phyloP scores from a whole-genome alignment of 192 early-diverging fungal genomes.

The Helicostylum pulchrum region DNA sequence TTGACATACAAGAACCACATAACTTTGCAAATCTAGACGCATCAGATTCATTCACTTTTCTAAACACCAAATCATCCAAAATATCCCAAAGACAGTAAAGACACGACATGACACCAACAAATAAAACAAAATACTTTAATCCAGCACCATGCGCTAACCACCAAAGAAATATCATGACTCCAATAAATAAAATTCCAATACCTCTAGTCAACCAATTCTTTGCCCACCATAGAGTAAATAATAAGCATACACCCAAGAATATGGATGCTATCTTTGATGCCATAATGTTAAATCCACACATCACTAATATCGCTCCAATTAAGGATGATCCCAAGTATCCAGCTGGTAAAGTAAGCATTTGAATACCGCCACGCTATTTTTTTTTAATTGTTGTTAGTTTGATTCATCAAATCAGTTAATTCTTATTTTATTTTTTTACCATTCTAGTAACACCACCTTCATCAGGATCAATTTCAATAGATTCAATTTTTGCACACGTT shows the following conservation, averaged over 20 bases:
- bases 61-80: constrained; percentile 84
- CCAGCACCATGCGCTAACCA: constrained; percentile 70
- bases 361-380: constrained; percentile 67
- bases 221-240: constrained; percentile 85
- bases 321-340: constrained; percentile 89
- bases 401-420: background rate
- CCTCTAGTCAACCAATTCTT: constrained; percentile 82
- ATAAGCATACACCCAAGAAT: constrained; percentile 79
- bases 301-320: constrained; percentile 89
- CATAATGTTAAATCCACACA: constrained; percentile 84
- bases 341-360: constrained; percentile 79
- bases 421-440: constrained; percentile 30
- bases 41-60: constrained; percentile 95
- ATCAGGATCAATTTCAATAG: constrained; percentile 88
- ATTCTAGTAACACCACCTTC: constrained; percentile 87
- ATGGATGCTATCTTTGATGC: constrained; percentile 86
- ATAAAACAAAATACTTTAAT: constrained; percentile 88
- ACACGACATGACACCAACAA: constrained; percentile 92
- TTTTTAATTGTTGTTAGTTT: constrained; percentile 10
- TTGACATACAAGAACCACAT: constrained; percentile 65
- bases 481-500: constrained; percentile 87
- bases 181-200: constrained; percentile 81
- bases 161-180: constrained; percentile 80
- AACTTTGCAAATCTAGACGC: constrained; percentile 80
- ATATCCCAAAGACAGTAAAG: constrained; percentile 96